phyloP scores from a whole-genome alignment of 192 early-diverging fungal species.

The Umbelopsis sp. region DNA sequence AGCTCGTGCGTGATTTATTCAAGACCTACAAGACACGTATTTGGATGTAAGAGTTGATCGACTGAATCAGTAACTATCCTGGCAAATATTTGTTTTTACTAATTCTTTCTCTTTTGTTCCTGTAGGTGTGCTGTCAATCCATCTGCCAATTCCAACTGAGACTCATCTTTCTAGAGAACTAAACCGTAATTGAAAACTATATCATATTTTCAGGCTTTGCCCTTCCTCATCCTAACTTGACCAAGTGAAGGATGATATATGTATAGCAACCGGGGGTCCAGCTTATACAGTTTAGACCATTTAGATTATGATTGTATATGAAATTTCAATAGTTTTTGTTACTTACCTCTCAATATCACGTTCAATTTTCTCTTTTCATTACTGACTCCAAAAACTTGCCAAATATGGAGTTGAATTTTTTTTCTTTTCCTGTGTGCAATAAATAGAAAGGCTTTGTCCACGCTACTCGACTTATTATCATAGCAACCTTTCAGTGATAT shows the following conservation, averaged over 20 bases:
- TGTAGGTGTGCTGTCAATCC: constrained; percentile 28
- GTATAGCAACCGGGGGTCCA: constrained; percentile 1
- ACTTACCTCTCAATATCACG: neutral
- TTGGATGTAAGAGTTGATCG: constrained; percentile 76
- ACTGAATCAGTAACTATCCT: neutral
- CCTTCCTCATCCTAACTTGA: neutral
- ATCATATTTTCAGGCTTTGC: neutral
- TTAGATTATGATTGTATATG: constrained; percentile 23
- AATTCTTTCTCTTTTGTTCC: neutral
- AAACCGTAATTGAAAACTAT: neutral
- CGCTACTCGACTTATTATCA: no score
- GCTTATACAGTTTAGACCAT: constrained; percentile 16
- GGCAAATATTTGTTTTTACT: neutral
- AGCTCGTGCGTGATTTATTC: constrained; percentile 94
- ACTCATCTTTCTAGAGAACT: constrained; percentile 13
- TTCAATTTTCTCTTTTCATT: no score
- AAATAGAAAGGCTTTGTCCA: no score
- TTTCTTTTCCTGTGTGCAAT: no score
- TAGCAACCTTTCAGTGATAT: no score
- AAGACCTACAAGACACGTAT: constrained; percentile 98
- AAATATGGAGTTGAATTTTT: no score
- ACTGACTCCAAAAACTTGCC: no score
- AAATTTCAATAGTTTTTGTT: neutral
- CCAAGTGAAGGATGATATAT: neutral
- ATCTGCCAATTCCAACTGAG: constrained; percentile 12